Conservation (phyloP, 2,329 filamentous ascomycete genomes). For the Claviceps paspali region DNA sequence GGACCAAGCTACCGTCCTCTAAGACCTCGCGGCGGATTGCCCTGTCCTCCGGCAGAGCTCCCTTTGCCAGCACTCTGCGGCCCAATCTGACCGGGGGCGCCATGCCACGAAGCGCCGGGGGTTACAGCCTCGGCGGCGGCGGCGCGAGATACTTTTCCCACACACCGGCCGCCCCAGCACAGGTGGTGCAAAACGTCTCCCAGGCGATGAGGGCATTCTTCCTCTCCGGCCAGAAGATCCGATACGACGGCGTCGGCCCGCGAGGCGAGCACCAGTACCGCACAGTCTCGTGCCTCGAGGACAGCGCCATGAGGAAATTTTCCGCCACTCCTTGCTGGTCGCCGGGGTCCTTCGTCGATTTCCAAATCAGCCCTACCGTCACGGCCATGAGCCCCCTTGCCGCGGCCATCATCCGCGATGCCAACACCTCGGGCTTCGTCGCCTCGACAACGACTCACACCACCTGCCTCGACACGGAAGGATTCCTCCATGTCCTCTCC, state of each 20-base stretch:
- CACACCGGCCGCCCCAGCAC: constrained; percentile 66
- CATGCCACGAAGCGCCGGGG: constrained; percentile 70
- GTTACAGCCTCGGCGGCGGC: constrained; percentile 56
- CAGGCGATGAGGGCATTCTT: constrained; percentile 84
- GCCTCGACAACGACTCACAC: constrained; percentile 24
- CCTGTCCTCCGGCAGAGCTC: constrained; percentile 57
- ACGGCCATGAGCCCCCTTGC: constrained; percentile 68
- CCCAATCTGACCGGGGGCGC: constrained; percentile 86
- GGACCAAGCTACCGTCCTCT: constrained; percentile 33
- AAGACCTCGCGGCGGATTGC: constrained; percentile 35
- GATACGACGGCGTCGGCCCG: constrained; percentile 63
- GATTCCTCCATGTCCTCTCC: constrained; percentile 71
- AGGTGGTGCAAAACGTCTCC: constrained; percentile 91
- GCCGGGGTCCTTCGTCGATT: constrained; percentile 77
- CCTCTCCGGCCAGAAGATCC: constrained; percentile 76
- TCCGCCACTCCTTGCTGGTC: constrained; percentile 36
- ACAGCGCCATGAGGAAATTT: constrained; percentile 56
- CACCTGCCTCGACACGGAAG: constrained; percentile 62
- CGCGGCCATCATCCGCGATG: constrained; percentile 33
- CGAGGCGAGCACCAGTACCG: constrained; percentile 69
- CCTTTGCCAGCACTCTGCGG: constrained; percentile 76
- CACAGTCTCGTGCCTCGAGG: constrained; percentile 57
- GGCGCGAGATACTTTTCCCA: constrained; percentile 84
- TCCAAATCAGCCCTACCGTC: constrained; percentile 74
- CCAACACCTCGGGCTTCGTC: constrained; percentile 28